These are phyloP conservation scores for Jamesozyma hellenica DNA, from an alignment of 805 yeast species.

Conservation along the genomic window DNA sequence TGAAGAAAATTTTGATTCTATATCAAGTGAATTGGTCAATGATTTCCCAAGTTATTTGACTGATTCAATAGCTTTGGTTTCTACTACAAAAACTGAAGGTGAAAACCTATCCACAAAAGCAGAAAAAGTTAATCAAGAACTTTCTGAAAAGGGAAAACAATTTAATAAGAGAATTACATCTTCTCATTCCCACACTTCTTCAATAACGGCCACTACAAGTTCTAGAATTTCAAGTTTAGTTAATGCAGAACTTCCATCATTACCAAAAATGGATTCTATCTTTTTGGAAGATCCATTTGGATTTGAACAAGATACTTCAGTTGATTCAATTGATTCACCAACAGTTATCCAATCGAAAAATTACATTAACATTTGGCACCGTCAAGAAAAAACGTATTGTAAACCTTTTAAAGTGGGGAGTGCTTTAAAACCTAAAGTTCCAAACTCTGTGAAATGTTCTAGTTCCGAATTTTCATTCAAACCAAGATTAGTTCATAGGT, in stretches of 20 bases:
- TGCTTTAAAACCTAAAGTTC: background rate
- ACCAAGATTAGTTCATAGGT: constrained; percentile 8
- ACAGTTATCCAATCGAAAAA: constrained; percentile 12
- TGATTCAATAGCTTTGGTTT: too few species aligned
- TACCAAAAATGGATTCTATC: constrained; percentile 13
- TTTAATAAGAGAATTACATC: too few species aligned
- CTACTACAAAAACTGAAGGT: too few species aligned
- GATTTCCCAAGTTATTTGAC: too few species aligned
- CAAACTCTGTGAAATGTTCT: background rate
- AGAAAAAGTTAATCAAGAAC: too few species aligned
- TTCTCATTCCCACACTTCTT: background rate
- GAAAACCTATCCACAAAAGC: too few species aligned
- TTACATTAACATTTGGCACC: constrained; percentile 27
- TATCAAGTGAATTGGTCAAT: too few species aligned
- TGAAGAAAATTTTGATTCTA: too few species aligned
- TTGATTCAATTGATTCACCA: constrained; percentile 15
- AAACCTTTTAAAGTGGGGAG: background rate
- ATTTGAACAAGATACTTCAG: constrained; percentile 18
- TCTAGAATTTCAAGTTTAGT: background rate
- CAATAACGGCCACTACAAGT: background rate
- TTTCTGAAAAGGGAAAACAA: too few species aligned
- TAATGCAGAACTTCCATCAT: constrained; percentile 7
- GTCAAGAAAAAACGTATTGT: constrained; percentile 14
- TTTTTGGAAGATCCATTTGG: constrained; percentile 22
- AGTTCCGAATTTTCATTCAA: constrained; percentile 5